Percentiles rank a stretch among this genome's conserved stretches.
These are phyloP conservation scores for Brassica cretica DNA, from an alignment of 345 rosid species.

Conservation along the genomic window DNA sequence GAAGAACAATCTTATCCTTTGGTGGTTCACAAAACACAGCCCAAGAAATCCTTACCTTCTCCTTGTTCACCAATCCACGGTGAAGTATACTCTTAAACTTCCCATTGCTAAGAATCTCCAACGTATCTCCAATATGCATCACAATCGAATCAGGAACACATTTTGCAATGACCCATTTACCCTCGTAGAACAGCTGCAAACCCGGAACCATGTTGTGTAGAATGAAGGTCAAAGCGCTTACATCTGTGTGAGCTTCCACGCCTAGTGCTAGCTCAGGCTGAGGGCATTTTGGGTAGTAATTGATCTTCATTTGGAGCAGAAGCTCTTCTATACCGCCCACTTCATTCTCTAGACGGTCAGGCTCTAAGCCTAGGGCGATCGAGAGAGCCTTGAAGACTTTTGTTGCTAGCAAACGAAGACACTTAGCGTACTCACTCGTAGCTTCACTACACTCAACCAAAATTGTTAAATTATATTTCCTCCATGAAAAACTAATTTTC, in stretches of 20 bases:
- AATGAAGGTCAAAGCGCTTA: constrained; percentile 89
- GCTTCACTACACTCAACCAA: constrained; percentile 50
- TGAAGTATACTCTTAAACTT: constrained; percentile 94
- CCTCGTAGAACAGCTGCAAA: constrained; percentile 77
- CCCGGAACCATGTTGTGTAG: constrained; percentile 99
- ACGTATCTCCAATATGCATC: constrained; percentile 92
- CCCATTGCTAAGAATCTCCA: constrained; percentile 91
- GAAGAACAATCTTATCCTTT: constrained; percentile 82
- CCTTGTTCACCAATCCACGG: constrained; percentile 88
- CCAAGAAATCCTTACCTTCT: constrained; percentile 95
- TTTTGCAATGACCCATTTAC: constrained; percentile 86
- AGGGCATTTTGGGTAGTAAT: constrained; percentile 92
- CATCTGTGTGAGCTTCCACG: constrained; percentile 95
- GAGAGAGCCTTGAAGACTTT: constrained; percentile 68
- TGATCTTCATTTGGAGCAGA: constrained; percentile 85
- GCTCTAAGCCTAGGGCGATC: constrained; percentile 75
- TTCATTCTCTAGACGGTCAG: constrained; percentile 81
- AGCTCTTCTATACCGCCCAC: constrained; percentile 88
- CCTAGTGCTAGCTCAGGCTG: constrained; percentile 96
- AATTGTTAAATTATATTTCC: neutral
- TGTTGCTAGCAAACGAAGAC: constrained; percentile 63
- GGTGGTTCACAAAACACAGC: constrained; percentile 98
- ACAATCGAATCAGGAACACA: constrained; percentile 91
- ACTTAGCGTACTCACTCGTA: constrained; percentile 80
- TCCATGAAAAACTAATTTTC: too few relatives aligned